phyloP scores from a whole-genome alignment of 495 filamentous ascomycete species.

The Annulohypoxylon nitens region DNA sequence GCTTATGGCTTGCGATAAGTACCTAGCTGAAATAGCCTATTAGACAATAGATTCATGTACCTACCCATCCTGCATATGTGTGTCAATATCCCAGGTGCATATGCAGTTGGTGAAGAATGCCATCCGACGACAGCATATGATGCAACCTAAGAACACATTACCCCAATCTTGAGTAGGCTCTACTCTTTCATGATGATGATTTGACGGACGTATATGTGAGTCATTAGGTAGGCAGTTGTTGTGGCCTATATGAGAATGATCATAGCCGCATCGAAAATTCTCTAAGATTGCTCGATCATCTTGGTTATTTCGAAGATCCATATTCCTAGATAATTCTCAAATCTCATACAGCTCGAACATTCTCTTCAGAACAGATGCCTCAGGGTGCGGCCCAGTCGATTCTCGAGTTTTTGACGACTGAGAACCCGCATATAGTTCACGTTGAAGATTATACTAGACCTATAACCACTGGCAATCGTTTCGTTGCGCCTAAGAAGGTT shows the following conservation, averaged over 20 bases:
- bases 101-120: background rate
- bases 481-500: background rate
- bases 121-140: background rate
- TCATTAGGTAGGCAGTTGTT: background rate
- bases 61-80: constrained; percentile 3
- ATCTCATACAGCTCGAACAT: background rate
- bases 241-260: background rate
- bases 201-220: background rate
- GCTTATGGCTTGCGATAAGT: background rate
- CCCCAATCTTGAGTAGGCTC: background rate
- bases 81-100: background rate
- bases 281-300: background rate
- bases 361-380: background rate
- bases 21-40: background rate
- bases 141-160: constrained; percentile 4
- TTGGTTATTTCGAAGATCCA: background rate
- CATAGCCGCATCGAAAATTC: background rate
- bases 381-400: background rate
- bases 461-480: background rate
- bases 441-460: background rate
- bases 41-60: background rate
- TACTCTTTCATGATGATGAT: background rate
- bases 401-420: background rate
- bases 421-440: background rate
- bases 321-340: background rate